A percentile compares a stretch with the other conserved stretches of the same genome.
Evolutionary conservation across 2,329 filamentous ascomycete genomes (phyloP).

Genomic region (Claviceps maximensis): DNA sequence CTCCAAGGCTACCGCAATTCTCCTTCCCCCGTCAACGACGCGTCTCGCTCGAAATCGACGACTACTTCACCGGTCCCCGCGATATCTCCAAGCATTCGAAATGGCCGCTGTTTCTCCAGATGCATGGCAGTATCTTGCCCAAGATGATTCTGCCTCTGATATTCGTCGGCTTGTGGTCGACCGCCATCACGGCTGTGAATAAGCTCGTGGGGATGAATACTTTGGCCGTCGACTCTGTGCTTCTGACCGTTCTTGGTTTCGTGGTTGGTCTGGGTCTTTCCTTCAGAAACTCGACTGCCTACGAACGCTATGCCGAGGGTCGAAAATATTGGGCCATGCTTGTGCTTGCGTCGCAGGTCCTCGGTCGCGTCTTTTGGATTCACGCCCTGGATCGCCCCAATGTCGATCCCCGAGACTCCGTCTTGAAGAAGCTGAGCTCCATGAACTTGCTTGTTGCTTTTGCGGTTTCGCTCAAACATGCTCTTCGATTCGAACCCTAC

Average conservation of each 20-base stretch:
- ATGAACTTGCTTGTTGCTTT: conserved; percentile 71
- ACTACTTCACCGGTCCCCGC: conserved; percentile 53
- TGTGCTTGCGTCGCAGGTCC: conserved; percentile 47
- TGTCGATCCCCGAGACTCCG: conserved; percentile 44
- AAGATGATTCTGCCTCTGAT: conserved; percentile 59
- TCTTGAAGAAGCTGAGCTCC: conserved; percentile 58
- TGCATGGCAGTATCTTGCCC: conserved; percentile 63
- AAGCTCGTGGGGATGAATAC: conserved; percentile 23
- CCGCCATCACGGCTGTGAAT: conserved; percentile 44
- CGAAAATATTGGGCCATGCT: conserved; percentile 49
- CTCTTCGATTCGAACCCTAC: conserved; percentile 72
- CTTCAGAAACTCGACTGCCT: conserved; percentile 64
- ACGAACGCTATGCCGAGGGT: conserved; percentile 57
- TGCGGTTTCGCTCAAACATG: conserved; percentile 67
- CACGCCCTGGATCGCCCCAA: conserved; percentile 48
- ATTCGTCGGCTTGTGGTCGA: conserved; percentile 51
- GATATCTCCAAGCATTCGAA: conserved; percentile 63
- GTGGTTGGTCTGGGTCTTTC: conserved; percentile 68
- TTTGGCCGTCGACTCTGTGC: conserved; percentile 27
- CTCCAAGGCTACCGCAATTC: background rate
- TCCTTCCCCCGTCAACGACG: conserved; percentile 13
- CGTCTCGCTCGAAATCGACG: conserved; percentile 36
- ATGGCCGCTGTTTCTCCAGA: conserved; percentile 60
- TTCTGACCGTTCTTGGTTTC: conserved; percentile 69
- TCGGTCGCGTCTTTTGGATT: conserved; percentile 75